Evolutionary conservation across 352 stramenopile species (phyloP), one percentile per base, ranked within the genome.

Genomic region (Phytopythium ostracodes): DNA sequence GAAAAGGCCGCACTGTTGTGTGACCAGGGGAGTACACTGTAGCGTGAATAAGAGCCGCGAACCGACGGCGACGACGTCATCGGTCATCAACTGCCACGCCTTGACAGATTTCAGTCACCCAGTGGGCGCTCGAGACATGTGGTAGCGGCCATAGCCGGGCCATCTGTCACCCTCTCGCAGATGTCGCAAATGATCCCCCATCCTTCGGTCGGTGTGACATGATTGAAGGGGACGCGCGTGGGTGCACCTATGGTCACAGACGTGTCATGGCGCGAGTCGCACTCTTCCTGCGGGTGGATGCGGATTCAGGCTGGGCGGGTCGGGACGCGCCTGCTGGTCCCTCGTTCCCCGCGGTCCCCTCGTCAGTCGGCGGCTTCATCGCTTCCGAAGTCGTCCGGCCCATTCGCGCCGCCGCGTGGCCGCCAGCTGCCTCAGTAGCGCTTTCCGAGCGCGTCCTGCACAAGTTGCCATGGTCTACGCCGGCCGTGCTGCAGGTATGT

Each of bases 51-150:
- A 49, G n/a, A 49, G 20, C 42, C 20, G 42, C 42, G 42, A 49
- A 49, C 14, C 42, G 42, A 49, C 42, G 42, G 40, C 15, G 20
- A 44, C 49, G 49, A 55, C 51, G 51, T 57, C 51, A 57, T 40
- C 29, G 51, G 31, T 29, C 25, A 2, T 33, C 52, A 46, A 58
- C 33, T 46, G 31, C 52, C 33, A 58, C 52, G 31, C 52, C 52
- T 58, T 58, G 52, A 58, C 52, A 58, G 52, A 58, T 58, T 58
- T 58, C 52, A 47, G 52, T 58, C 52, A 58, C 52, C 52, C n/a
- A 58, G 52, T 58, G 52, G 51, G 52, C 33, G 24, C 9, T 17
- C 51, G 51, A 56, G 51, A 56, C 51, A 56, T 56, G 51, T 43
- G 18, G 31, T 2, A 3, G 5, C 5, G 10, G 20, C 3, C 52